Conservation (phyloP, 2,329 filamentous ascomycete species). For the Monosporascus sp. region DNA sequence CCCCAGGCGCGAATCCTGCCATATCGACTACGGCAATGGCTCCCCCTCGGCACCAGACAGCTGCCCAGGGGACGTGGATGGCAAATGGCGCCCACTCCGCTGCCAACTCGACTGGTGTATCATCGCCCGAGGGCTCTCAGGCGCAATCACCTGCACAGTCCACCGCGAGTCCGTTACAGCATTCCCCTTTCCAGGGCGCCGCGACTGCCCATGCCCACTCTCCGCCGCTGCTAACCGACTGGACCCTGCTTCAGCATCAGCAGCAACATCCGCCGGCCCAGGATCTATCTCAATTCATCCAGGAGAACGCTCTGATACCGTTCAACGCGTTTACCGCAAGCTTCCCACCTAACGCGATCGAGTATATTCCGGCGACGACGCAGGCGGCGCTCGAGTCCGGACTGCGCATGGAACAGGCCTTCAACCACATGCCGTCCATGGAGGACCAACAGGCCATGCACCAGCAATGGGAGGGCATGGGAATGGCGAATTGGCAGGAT, state of each 20-base stretch:
- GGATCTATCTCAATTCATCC: constrained; percentile 50
- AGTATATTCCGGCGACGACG: constrained; percentile 57
- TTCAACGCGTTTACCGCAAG: constrained; percentile 47
- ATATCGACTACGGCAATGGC: constrained; percentile 34
- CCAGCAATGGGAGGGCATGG: constrained; percentile 49
- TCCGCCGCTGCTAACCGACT: constrained; percentile 50
- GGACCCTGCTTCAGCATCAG: constrained; percentile 54
- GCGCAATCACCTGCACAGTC: constrained; percentile 43
- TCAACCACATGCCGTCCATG: constrained; percentile 52
- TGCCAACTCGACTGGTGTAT: constrained; percentile 39
- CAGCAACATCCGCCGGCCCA: constrained; percentile 39
- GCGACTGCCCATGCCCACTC: constrained; percentile 42
- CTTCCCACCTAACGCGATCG: constrained; percentile 52
- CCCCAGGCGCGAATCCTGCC: constrained; percentile 32
- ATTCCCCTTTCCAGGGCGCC: constrained; percentile 48
- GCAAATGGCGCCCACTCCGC: constrained; percentile 32
- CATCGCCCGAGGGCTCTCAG: constrained; percentile 47
- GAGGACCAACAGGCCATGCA: constrained; percentile 54
- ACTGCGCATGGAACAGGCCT: constrained; percentile 58
- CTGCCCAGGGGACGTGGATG: constrained; percentile 43
- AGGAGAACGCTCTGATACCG: constrained; percentile 51
- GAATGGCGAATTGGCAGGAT: constrained; percentile 74
- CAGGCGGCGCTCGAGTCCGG: constrained; percentile 60
- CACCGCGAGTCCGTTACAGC: constrained; percentile 47
- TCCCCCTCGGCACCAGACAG: constrained; percentile 27